Base-by-base conservation (phyloP, 345 rosid species). In the Murraya koenigii region DNA sequence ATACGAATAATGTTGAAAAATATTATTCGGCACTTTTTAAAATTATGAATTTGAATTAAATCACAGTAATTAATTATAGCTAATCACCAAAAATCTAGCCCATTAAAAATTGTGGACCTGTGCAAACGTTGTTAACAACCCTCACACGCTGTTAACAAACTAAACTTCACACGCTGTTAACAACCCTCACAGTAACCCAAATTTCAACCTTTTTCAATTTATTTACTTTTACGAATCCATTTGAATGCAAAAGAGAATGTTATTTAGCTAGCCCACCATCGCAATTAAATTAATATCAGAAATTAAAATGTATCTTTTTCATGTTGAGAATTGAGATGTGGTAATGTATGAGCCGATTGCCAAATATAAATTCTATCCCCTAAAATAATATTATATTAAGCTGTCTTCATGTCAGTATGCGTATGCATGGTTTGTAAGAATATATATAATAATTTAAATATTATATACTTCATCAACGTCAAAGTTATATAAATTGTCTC, bases 361-460 rank as follows among this genome's bases (percentile, higher is more conserved):
- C 49, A 17, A 13, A 44, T 11, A 44, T 44, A 13, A 39, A 74
- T 70, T 77, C 78, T 63, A 17, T 55, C 63, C 8, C 32, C 20
- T 10, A 30, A 20, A 64, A 69, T 7, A 25, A 47, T 62, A 26
- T 66, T 60, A 23, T 25, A 66, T 60, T 17, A 75, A 64, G 17
- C 19, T 69, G 75, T 59, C 76, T 81, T 79, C 83, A 30, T 55
- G 69, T 81, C 79, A 66, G 58, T 78, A 79, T 81, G 79, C 81
- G 81, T 79, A 83, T 70, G 86, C 84, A 80, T 69, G 47, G 61
- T 22, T 73, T 64, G 73, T 83, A 71, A 69, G 70, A 70, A 36
- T 17, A 55, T 26, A 67, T 23, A 23, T 39, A 32, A 60, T 55
- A 22, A 61, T 14, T 17, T 77, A 26, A 30, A 61, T 14, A 11